A percentile compares a stretch with the other conserved stretches of the same genome.
These are phyloP conservation scores for Salix brachista DNA, from an alignment of 345 rosid genomes.

Conservation along the genomic window DNA sequence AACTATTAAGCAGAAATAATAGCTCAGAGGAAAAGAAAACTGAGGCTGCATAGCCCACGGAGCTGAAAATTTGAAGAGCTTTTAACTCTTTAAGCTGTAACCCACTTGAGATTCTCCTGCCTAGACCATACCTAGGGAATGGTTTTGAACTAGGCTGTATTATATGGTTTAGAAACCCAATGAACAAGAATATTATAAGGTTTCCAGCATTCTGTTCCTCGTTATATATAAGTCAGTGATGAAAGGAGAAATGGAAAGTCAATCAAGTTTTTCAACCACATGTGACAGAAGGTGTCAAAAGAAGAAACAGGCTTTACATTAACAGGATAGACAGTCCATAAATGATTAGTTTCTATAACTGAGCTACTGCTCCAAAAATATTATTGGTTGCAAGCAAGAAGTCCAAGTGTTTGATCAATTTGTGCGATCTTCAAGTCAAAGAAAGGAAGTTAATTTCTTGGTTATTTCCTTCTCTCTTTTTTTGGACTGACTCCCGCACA, in stretches of 20 bases:
- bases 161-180: neutral
- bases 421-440: neutral
- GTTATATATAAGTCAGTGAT: neutral
- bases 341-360: neutral
- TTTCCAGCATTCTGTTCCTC: neutral
- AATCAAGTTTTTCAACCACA: too few species aligned
- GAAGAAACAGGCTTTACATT: too few species aligned
- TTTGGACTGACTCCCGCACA: neutral
- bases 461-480: neutral
- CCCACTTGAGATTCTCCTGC: neutral
- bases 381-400: neutral
- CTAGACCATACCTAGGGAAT: neutral
- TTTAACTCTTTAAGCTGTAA: neutral
- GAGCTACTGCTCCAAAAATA: neutral
- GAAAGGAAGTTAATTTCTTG: neutral
- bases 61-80: neutral
- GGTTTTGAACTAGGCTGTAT: neutral
- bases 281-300: too few species aligned
- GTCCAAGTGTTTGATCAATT: neutral
- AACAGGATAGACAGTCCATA: neutral
- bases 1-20: neutral
- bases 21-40: neutral
- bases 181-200: neutral
- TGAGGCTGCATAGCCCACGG: neutral
- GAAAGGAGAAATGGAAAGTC: neutral